Percentiles rank a stretch among this genome's conserved stretches.
Conservation (phyloP, 1,284 basidiomycete species). For the Ganoderma boninense region DNA sequence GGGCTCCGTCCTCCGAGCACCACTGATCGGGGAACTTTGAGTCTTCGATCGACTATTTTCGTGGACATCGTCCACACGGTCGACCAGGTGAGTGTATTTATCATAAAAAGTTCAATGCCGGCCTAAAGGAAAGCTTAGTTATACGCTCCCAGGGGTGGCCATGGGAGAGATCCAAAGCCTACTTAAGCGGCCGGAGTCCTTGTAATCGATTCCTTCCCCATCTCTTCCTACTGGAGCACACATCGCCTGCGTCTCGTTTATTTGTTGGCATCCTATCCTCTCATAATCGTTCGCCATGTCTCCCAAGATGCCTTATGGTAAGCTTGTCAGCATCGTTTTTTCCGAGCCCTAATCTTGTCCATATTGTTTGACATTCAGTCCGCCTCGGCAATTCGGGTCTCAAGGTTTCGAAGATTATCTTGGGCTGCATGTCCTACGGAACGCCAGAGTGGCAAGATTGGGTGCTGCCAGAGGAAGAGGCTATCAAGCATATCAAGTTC, state of each 20-base stretch:
- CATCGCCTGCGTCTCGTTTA: background rate
- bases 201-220: background rate
- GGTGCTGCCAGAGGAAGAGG: conserved; percentile 52
- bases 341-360: background rate
- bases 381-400: conserved; percentile 55
- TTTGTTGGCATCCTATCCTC: background rate
- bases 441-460: conserved; percentile 45
- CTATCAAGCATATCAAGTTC: conserved; percentile 46
- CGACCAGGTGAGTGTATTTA: background rate
- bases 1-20: background rate
- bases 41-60: background rate
- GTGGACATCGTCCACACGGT: background rate
- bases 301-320: conserved; percentile 6
- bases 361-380: conserved; percentile 34
- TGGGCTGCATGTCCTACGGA: conserved; percentile 56
- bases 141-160: background rate
- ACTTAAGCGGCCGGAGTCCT: background rate
- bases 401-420: conserved; percentile 52
- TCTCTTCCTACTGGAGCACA: background rate
- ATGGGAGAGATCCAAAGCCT: background rate
- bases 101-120: background rate
- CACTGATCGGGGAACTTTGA: background rate
- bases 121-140: background rate
- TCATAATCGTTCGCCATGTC: background rate
- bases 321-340: background rate